Evolutionary conservation across 2,329 filamentous ascomycete species (phyloP).

Genomic region (Mycosphaerella arachidis): DNA sequence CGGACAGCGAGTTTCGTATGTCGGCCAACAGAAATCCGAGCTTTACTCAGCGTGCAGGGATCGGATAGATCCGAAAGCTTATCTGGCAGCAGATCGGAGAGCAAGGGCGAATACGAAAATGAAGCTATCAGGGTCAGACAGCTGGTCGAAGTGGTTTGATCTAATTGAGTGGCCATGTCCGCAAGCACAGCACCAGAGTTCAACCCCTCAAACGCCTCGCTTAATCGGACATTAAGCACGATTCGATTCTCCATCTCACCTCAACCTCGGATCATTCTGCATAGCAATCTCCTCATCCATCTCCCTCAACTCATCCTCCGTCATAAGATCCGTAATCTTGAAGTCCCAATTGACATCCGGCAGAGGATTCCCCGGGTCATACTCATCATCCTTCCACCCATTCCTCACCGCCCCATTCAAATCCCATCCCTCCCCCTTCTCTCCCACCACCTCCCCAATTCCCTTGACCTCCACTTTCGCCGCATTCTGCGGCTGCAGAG

Average conservation of each 20-base stretch:
- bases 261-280: conserved; percentile 1
- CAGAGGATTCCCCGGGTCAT: conserved; percentile 8
- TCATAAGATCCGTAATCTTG: conserved; percentile 6
- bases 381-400: conserved; percentile 10
- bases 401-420: conserved; percentile 7
- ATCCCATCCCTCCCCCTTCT: background rate
- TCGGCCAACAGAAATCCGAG: background rate
- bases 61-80: background rate
- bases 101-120: background rate
- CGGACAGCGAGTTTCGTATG: background rate
- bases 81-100: background rate
- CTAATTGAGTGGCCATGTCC: too few relatives aligned
- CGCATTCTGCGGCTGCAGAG: conserved; percentile 24
- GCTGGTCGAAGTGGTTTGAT: too few relatives aligned
- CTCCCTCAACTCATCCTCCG: conserved; percentile 1
- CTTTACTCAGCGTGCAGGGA: background rate
- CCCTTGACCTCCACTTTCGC: conserved; percentile 3
- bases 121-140: too few relatives aligned
- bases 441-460: background rate
- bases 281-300: conserved; percentile 2
- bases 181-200: too few relatives aligned
- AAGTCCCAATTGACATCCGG: conserved; percentile 2
- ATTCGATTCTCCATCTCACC: background rate
- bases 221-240: background rate
- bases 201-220: background rate